phyloP scores from a whole-genome alignment of 1,284 basidiomycete genomes.

The Takashimella tepidaria region DNA sequence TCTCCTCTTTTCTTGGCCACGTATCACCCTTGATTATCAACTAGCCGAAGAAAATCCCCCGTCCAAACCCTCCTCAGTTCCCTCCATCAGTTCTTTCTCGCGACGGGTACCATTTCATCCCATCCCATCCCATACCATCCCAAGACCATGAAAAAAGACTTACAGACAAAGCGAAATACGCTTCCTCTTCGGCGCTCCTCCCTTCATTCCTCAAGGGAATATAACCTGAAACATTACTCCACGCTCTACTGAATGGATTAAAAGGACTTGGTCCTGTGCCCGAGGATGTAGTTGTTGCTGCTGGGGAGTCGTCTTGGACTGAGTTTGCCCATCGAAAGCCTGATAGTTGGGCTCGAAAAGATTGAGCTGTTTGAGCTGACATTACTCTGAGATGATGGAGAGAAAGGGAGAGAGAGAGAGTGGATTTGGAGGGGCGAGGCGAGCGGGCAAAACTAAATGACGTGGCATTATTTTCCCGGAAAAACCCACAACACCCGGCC shows the following conservation, averaged over 20 bases:
- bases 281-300: conserved; percentile 43
- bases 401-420: background rate
- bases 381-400: conserved; percentile 8
- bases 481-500: background rate
- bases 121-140: conserved; percentile 7
- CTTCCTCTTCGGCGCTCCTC: conserved; percentile 89
- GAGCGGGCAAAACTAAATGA: background rate
- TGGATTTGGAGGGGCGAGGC: background rate
- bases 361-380: conserved; percentile 31
- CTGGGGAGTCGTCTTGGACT: conserved; percentile 64
- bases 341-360: conserved; percentile 46
- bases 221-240: conserved; percentile 63
- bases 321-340: conserved; percentile 80
- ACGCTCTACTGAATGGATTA: conserved; percentile 51
- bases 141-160: too few species aligned
- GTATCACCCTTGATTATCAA: too few species aligned
- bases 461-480: background rate
- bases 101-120: too few species aligned
- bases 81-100: background rate
- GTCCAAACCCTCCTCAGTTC: background rate
- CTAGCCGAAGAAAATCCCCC: background rate
- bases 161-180: conserved; percentile 88
- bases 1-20: too few species aligned
- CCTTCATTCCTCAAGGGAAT: conserved; percentile 81
- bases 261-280: conserved; percentile 48